Conservation (phyloP, 768 basidiomycete species). For the Lactifluus piperatus region DNA sequence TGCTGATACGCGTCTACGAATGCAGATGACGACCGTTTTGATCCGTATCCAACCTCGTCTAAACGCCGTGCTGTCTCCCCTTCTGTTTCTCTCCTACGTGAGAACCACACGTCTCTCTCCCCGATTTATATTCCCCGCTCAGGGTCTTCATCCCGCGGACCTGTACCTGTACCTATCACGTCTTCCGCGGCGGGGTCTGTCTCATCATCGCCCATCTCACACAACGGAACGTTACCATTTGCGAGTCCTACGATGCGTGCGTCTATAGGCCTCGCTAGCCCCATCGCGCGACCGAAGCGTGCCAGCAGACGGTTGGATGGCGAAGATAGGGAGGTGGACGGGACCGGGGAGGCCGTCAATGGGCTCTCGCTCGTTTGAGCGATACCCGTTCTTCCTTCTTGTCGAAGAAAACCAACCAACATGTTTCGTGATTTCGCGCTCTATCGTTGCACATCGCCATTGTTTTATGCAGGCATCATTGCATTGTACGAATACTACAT, state of each 20-base stretch:
- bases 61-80: constrained; percentile 82
- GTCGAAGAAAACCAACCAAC: neutral
- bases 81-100: constrained; percentile 59
- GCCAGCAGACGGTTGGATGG: constrained; percentile 40
- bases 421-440: neutral
- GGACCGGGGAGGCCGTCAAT: constrained; percentile 70
- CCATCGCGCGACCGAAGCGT: constrained; percentile 61
- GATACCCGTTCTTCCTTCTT: neutral
- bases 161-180: constrained; percentile 58
- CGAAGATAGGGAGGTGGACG: constrained; percentile 66
- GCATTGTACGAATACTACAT: constrained; percentile 1
- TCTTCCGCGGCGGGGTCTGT: constrained; percentile 56
- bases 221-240: constrained; percentile 38
- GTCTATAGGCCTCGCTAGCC: constrained; percentile 64
- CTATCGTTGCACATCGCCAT: neutral
- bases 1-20: neutral
- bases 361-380: constrained; percentile 39
- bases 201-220: constrained; percentile 63
- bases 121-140: constrained; percentile 44
- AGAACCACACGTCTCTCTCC: constrained; percentile 43
- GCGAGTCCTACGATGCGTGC: constrained; percentile 64
- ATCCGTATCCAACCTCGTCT: constrained; percentile 69
- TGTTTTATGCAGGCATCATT: constrained; percentile 4
- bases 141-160: constrained; percentile 26
- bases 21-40: constrained; percentile 75